Evolutionary conservation across 768 basidiomycete species (phyloP), one percentile per base, ranked within the genome.

Genomic region (Strobilomyces confusus): DNA sequence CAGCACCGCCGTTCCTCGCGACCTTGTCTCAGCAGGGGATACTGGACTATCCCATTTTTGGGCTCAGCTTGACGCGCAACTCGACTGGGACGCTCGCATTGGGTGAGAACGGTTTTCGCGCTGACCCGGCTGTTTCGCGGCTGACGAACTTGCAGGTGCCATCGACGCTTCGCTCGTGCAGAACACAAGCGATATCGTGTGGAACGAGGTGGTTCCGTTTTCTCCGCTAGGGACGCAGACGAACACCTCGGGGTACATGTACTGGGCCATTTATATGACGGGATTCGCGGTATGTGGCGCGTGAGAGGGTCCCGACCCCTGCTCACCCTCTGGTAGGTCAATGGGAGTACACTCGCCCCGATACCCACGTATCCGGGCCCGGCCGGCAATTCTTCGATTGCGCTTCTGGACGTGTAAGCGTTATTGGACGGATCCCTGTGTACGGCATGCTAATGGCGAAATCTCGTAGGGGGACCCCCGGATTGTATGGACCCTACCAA

Each of bases 191-290:
- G 60, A 76, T 17, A 83, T 92, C 26, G 76, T 75, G 45, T 92
- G 89, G 89, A 86, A 85, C 57, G 77, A 81, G 38, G 86, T 92
- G 2, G 80, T 83, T 15, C 79, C 89, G 13, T 92, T 92, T 61
- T 74, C 82, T 19, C 89, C 89, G 5, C 72, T 87, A 52, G 77
- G 73, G 7, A 66, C 72, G 5, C 79, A 80, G 58, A 79, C 71
- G 55, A 84, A 81, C 56, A 65, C 74, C 14, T 83, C 89, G 4
- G 85, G 84, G 57, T 91, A 91, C 58, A 71, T 92, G 42, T 82
- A 85, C 54, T 92, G 89, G 89, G 80, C 80, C 0, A 81, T 90
- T 54, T 80, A 80, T 3, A 63, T 91, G 38, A 68, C 77, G 2
- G 69, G 69, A 22, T 75, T 90, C 43, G 71, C 77, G 40, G 87